Conservation (phyloP, 305 asterid genomes). For the Solanum hybrid region DNA sequence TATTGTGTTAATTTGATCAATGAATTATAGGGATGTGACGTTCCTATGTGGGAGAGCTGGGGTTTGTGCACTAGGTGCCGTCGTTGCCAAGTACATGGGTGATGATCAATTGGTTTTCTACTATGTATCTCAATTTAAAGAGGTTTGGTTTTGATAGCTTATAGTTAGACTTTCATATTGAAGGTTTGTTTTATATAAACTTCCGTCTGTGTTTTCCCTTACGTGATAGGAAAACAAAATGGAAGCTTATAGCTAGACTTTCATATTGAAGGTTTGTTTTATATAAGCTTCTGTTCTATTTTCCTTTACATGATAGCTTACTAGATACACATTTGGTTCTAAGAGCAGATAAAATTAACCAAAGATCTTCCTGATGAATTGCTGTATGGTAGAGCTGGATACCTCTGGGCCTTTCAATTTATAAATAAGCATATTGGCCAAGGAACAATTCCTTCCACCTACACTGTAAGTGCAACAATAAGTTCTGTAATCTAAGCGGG, state of each 20-base stretch:
- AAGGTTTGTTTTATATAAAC: background rate
- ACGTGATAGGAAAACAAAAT: background rate
- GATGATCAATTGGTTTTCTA: constrained; percentile 28
- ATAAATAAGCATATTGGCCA: constrained; percentile 45
- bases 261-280: background rate
- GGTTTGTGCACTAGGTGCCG: constrained; percentile 71
- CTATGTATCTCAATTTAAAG: constrained; percentile 40
- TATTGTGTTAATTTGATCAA: constrained; percentile 1
- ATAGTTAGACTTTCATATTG: background rate
- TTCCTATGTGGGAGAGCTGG: constrained; percentile 65
- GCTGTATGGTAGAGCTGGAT: constrained; percentile 62
- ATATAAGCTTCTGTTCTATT: background rate
- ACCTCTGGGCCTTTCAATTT: constrained; percentile 51
- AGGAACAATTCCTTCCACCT: constrained; percentile 38
- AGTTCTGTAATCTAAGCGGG: background rate
- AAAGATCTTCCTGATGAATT: constrained; percentile 55
- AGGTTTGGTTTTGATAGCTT: constrained; percentile 26
- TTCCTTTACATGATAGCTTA: background rate
- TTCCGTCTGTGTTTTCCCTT: background rate
- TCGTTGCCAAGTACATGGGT: constrained; percentile 42
- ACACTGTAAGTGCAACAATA: constrained; percentile 23
- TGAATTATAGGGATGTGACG: constrained; percentile 42
- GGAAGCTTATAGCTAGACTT: background rate
- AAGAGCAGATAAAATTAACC: constrained; percentile 39
- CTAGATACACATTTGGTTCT: background rate